Evolutionary conservation across 1,139 yeast genomes (phyloP).

Genomic region (Saccharomyces hybrid): DNA sequence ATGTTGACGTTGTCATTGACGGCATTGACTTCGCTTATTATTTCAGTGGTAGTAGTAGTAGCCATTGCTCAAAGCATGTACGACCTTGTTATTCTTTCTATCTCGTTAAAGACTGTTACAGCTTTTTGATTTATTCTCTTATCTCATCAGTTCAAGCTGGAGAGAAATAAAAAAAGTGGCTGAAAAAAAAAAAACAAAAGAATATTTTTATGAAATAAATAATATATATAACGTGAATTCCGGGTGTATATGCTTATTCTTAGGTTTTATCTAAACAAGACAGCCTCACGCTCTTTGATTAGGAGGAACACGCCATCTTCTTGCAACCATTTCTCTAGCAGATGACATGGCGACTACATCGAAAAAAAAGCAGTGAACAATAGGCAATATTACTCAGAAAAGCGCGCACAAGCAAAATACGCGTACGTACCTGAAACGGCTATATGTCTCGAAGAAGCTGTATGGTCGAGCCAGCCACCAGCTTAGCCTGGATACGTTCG

Average conservation of each 20-base stretch:
- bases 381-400: neutral
- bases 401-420: neutral
- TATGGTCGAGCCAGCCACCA: conserved; percentile 4
- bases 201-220: neutral
- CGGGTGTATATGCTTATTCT: neutral
- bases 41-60: no score
- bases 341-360: neutral
- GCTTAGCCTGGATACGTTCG: conserved; percentile 8
- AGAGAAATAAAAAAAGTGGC: no score
- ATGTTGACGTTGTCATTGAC: neutral
- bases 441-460: conserved; percentile 1
- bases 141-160: no score
- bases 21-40: neutral
- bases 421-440: neutral
- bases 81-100: no score
- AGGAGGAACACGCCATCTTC: neutral
- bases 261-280: neutral
- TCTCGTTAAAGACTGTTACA: no score
- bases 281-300: neutral
- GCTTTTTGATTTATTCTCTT: no score
- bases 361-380: neutral
- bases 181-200: neutral
- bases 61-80: neutral
- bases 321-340: neutral
- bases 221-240: neutral